phyloP scores from a whole-genome alignment of 176 grass and related monocot genomes.

The Alopecurus myosuroides region DNA sequence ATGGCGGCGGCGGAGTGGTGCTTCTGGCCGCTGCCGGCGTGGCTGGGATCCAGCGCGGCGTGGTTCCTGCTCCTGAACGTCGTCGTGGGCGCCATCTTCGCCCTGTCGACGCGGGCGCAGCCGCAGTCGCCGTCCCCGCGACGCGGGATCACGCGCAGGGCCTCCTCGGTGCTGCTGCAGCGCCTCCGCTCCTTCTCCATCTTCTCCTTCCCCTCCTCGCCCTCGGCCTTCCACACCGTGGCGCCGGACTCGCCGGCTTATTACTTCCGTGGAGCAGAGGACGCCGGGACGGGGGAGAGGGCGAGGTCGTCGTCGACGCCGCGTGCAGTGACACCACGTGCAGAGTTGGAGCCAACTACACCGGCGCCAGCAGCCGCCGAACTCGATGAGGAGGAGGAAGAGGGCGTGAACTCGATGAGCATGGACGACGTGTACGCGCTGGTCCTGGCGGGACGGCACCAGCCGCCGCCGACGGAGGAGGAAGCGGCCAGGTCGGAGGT shows the following conservation, averaged over 20 bases:
- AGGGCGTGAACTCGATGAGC: slow-evolving; percentile 26
- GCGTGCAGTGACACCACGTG: not conserved
- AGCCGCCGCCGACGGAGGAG: slow-evolving; percentile 5
- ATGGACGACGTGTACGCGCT: slow-evolving; percentile 48
- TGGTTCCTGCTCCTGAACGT: slow-evolving; percentile 32
- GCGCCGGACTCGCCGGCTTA: not conserved
- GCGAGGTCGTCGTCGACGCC: not conserved
- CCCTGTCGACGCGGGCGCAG: not conserved
- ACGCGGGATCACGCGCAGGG: slow-evolving; percentile 19
- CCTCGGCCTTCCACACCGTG: not conserved
- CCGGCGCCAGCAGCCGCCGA: not conserved
- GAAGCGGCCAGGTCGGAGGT: slow-evolving; percentile 25
- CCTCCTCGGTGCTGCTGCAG: slow-evolving; percentile 29
- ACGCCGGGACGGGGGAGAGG: not conserved
- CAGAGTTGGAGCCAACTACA: not conserved
- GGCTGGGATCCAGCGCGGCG: not conserved
- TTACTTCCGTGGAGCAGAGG: not conserved
- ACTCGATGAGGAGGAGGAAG: not conserved
- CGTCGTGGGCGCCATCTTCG: slow-evolving; percentile 24
- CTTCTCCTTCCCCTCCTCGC: slow-evolving; percentile 36
- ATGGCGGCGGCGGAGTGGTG: not conserved
- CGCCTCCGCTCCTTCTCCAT: slow-evolving; percentile 33
- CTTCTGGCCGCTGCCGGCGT: slow-evolving; percentile 6
- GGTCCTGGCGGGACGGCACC: not conserved
- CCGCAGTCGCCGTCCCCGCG: not conserved